phyloP scores from a whole-genome alignment of 257 asterid species.

The Nicotiana otophora region DNA sequence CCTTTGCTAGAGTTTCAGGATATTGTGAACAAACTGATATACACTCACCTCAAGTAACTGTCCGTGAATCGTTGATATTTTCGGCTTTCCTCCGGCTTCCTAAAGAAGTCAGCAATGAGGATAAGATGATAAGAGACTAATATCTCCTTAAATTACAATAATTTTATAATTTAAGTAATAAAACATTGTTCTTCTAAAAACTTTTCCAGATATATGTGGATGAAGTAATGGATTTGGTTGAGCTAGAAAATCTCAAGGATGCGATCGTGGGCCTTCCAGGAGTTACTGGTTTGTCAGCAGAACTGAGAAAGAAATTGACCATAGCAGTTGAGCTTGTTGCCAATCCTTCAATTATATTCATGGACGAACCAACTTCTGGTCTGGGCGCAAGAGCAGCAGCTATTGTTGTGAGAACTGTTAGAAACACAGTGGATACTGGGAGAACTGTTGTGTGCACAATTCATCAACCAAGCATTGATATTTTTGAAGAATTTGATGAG shows the following conservation, averaged over 20 bases:
- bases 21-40: slow-evolving; percentile 70
- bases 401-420: too few species aligned
- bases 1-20: slow-evolving; percentile 72
- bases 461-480: slow-evolving; percentile 72
- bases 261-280: slow-evolving; percentile 73
- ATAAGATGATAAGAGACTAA: slow-evolving; percentile 44
- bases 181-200: background rate
- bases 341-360: too few species aligned
- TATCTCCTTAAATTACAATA: background rate
- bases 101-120: slow-evolving; percentile 48
- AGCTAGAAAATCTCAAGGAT: slow-evolving; percentile 52
- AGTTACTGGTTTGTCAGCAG: slow-evolving; percentile 61
- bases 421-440: too few species aligned
- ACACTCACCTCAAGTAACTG: slow-evolving; percentile 77
- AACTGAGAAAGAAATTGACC: slow-evolving; percentile 60
- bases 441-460: slow-evolving; percentile 74
- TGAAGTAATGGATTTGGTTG: slow-evolving; percentile 67
- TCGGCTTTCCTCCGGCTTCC: slow-evolving; percentile 72
- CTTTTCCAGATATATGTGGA: slow-evolving; percentile 50
- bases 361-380: too few species aligned
- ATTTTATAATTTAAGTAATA: background rate
- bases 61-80: slow-evolving; percentile 52
- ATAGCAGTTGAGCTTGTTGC: slow-evolving; percentile 78
- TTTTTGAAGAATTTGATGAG: slow-evolving; percentile 76
- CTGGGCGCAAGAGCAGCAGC: too few species aligned